Base-by-base conservation (phyloP, 2,329 filamentous ascomycete genomes). In the Hirsutella minnesotensis region DNA sequence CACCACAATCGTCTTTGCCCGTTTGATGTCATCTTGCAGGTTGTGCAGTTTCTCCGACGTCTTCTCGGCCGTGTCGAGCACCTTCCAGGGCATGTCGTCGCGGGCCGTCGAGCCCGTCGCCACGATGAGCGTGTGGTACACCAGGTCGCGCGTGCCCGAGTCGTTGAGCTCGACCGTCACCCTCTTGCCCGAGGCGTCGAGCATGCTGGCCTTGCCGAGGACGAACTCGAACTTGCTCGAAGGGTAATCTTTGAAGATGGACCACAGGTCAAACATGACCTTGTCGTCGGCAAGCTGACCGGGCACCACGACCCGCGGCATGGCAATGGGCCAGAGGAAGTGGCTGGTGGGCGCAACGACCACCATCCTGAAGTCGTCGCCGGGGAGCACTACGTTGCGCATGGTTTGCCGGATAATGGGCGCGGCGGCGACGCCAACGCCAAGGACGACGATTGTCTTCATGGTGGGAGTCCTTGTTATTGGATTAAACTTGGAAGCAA, bases 91-190 rank as follows among this genome's bases (percentile, higher is more conserved):
- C 57, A 70, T 61, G 46, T 54, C 57, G 4, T 62, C 65, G 19
- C 52, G 58, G 27, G 65, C 62, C 22, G 60, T 59, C 3, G 69
- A 58, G 8, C 76, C 76, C 3, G 75, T 79, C 9, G 74, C 73
- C 36, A 80, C 57, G 46, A 80, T 53, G 12, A 79, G 60, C 19
- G 65, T 66, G 48, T 76, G 65, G 51, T 79, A 80, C 18, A 46
- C 46, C 43, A 76, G 52, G 10, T 57, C 56, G 5, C 60, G 56
- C n/a, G 51, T 49, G 5, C 46, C 53, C 7, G 58, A 61, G 4
- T 55, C 61, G 37, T 56, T 59, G 27, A 60, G 55, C 19, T 57
- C 48, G 13, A 76, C 60, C 2, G 53, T 55, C 20, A 77, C 67
- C 1, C 55, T 59, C 47, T 69, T 71, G 38, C 47, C 47, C 3